Conservation (phyloP, 2,329 filamentous ascomycete species). For the Aspergillus caelatus region DNA sequence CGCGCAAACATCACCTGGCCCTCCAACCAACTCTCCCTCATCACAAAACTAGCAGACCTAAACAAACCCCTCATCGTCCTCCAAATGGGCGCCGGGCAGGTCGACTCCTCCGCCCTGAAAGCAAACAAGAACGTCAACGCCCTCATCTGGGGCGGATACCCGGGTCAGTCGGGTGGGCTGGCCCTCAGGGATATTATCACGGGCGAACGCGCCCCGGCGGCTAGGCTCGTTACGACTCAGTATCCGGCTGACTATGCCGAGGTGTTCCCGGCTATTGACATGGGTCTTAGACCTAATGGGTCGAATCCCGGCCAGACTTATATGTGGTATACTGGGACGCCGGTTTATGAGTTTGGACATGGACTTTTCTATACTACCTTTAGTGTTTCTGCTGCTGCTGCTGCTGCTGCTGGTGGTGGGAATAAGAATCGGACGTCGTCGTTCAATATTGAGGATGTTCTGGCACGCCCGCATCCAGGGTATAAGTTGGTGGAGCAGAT, state of each 20-base stretch:
- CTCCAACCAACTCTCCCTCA: slow-evolving; percentile 45
- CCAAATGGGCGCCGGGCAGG: slow-evolving; percentile 49
- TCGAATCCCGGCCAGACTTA: slow-evolving; percentile 49
- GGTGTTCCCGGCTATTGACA: slow-evolving; percentile 44
- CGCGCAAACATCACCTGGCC: slow-evolving; percentile 47
- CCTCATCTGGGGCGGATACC: slow-evolving; percentile 49
- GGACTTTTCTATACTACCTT: slow-evolving; percentile 51
- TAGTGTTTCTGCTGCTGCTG: slow-evolving; percentile 16
- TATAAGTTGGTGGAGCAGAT: slow-evolving; percentile 36
- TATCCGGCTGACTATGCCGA: slow-evolving; percentile 47
- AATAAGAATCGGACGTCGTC: slow-evolving; percentile 7
- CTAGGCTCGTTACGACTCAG: slow-evolving; percentile 44
- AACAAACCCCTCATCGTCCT: slow-evolving; percentile 46
- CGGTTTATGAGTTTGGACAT: slow-evolving; percentile 48
- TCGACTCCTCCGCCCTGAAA: slow-evolving; percentile 45
- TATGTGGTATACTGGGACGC: slow-evolving; percentile 46
- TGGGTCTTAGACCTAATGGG: slow-evolving; percentile 43
- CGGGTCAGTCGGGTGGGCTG: slow-evolving; percentile 47
- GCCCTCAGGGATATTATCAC: slow-evolving; percentile 48
- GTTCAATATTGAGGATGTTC: slow-evolving; percentile 40
- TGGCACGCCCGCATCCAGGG: slow-evolving; percentile 30
- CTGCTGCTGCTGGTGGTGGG: not conserved
- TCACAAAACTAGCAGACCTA: slow-evolving; percentile 38
- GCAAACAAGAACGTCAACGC: slow-evolving; percentile 44
- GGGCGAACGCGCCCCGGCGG: slow-evolving; percentile 45